phyloP scores from a whole-genome alignment of 2,329 filamentous ascomycete genomes.

The Aspergillus ibericus region DNA sequence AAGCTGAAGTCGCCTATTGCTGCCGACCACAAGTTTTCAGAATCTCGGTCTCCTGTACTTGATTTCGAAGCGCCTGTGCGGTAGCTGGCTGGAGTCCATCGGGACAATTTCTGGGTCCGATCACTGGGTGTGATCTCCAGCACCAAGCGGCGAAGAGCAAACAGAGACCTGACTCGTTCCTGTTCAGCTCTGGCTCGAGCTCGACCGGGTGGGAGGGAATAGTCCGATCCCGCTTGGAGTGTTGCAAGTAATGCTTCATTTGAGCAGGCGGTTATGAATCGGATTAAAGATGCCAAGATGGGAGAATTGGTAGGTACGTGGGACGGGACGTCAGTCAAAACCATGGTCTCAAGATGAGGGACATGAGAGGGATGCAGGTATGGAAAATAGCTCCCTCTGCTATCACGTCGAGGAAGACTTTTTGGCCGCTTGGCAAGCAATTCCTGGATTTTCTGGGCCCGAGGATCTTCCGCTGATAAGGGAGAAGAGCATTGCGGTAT shows the following conservation, averaged over 20 bases:
- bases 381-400: slow-evolving; percentile 28
- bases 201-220: slow-evolving; percentile 59
- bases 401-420: slow-evolving; percentile 30
- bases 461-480: slow-evolving; percentile 24
- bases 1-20: slow-evolving; percentile 62
- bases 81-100: slow-evolving; percentile 46
- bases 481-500: slow-evolving; percentile 22
- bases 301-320: slow-evolving; percentile 43
- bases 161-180: slow-evolving; percentile 52
- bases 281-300: slow-evolving; percentile 47
- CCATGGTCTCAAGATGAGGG: slow-evolving; percentile 54
- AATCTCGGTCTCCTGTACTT: slow-evolving; percentile 60
- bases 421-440: slow-evolving; percentile 41
- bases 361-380: slow-evolving; percentile 57
- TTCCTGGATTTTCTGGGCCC: slow-evolving; percentile 35
- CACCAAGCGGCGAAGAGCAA: slow-evolving; percentile 57
- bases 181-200: slow-evolving; percentile 50
- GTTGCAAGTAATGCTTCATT: slow-evolving; percentile 55
- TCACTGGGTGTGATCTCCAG: slow-evolving; percentile 52
- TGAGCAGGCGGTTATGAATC: slow-evolving; percentile 59
- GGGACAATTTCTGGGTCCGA: slow-evolving; percentile 19
- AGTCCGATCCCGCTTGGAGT: slow-evolving; percentile 56
- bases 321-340: slow-evolving; percentile 58
- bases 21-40: slow-evolving; percentile 60
- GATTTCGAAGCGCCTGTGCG: slow-evolving; percentile 53